Evolutionary conservation across 192 early-diverging fungal genomes (phyloP).

Genomic region (Piromyces finnis): DNA sequence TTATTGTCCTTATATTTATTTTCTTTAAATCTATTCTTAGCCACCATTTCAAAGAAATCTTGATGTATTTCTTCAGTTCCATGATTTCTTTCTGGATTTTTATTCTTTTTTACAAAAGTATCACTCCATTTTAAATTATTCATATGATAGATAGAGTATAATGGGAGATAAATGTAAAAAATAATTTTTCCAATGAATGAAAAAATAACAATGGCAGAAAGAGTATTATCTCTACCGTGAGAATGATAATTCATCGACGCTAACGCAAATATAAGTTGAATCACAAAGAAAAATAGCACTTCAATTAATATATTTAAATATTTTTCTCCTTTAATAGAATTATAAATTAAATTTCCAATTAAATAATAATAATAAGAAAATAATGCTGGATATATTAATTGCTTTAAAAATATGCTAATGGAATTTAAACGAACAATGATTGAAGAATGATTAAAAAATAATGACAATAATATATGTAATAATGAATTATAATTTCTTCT

Average conservation of each 20-base stretch:
- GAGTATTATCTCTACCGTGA: background rate
- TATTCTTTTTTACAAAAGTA: background rate
- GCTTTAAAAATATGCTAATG: background rate
- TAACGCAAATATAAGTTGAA: background rate
- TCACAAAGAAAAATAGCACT: background rate
- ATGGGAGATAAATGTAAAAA: background rate
- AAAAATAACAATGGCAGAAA: background rate
- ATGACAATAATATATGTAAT: background rate
- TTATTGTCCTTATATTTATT: background rate
- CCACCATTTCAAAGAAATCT: background rate
- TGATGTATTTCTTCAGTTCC: background rate
- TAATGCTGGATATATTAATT: background rate
- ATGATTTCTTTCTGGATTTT: background rate
- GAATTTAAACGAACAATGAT: background rate
- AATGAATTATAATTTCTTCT: background rate
- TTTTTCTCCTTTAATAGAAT: background rate
- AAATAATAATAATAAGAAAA: background rate
- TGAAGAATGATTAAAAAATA: background rate
- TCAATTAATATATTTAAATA: background rate
- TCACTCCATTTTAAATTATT: background rate
- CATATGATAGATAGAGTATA: background rate
- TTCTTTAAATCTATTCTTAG: background rate
- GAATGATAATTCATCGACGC: background rate
- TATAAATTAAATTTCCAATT: background rate
- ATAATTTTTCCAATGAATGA: background rate